Evolutionary conservation across 1,284 basidiomycete genomes (phyloP).

Genomic region (Papiliotrema flavescens): DNA sequence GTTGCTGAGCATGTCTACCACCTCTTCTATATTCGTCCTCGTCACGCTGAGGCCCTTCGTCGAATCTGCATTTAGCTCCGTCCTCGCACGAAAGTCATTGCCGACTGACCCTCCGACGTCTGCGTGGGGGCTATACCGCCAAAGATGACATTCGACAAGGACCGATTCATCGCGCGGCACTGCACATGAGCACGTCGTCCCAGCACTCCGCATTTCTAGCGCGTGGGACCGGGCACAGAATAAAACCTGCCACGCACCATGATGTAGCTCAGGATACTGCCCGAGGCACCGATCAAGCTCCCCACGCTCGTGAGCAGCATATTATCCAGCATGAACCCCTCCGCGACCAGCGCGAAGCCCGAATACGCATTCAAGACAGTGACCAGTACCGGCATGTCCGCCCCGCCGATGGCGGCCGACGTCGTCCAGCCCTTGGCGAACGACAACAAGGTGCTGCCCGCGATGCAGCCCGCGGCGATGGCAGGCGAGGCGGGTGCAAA

Average conservation of each 20-base stretch:
- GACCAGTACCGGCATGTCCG: slow-evolving; percentile 86
- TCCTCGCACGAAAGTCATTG: not conserved
- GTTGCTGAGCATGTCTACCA: slow-evolving; percentile 67
- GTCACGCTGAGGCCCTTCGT: slow-evolving; percentile 71
- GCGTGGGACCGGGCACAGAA: not conserved
- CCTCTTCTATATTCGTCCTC: slow-evolving; percentile 69
- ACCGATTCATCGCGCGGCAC: slow-evolving; percentile 79
- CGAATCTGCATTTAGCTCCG: slow-evolving; percentile 52
- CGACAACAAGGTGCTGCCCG: slow-evolving; percentile 66
- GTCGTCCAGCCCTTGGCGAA: slow-evolving; percentile 76
- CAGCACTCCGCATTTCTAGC: not conserved
- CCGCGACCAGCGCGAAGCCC: slow-evolving; percentile 87
- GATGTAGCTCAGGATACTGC: slow-evolving; percentile 83
- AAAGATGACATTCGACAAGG: slow-evolving; percentile 29
- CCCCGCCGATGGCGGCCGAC: slow-evolving; percentile 78
- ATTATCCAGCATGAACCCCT: slow-evolving; percentile 85
- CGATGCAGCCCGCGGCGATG: slow-evolving; percentile 70
- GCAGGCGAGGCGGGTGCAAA: slow-evolving; percentile 65
- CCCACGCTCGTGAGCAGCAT: slow-evolving; percentile 74
- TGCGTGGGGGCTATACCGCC: slow-evolving; percentile 66
- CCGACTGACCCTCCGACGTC: slow-evolving; percentile 40
- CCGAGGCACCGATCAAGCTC: slow-evolving; percentile 76
- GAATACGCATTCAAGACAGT: slow-evolving; percentile 84
- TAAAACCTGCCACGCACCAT: slow-evolving; percentile 62
- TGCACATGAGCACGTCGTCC: slow-evolving; percentile 32